These are phyloP conservation scores for Termitomyces sp. DNA, from an alignment of 1,284 basidiomycete genomes.

Conservation along the genomic window DNA sequence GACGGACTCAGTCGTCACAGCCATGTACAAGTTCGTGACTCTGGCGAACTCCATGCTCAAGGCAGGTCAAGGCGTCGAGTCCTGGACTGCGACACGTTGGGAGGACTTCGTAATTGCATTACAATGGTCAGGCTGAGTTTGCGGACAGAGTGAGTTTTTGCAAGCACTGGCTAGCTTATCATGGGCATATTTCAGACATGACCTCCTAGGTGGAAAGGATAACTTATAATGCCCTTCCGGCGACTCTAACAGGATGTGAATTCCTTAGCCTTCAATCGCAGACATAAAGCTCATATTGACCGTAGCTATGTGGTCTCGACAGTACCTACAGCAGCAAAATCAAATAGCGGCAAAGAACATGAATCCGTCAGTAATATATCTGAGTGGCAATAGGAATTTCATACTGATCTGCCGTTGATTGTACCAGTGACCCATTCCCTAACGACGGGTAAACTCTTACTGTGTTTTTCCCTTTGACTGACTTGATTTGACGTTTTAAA, in stretches of 20 bases:
- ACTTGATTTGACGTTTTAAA: conserved; percentile 15
- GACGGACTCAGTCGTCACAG: conserved; percentile 40
- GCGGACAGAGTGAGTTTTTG: conserved; percentile 42
- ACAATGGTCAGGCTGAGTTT: conserved; percentile 57
- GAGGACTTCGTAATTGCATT: conserved; percentile 52
- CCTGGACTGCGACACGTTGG: conserved; percentile 53
- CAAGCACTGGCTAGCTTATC: neutral
- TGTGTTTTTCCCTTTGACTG: neutral
- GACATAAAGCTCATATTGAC: neutral
- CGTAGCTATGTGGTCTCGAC: conserved; percentile 55
- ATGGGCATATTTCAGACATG: neutral
- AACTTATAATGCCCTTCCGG: conserved; percentile 55
- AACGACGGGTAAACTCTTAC: conserved; percentile 39
- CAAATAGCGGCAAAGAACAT: conserved; percentile 56
- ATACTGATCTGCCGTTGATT: neutral
- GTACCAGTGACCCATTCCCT: conserved; percentile 47
- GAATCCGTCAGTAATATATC: conserved; percentile 38
- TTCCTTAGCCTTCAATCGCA: neutral
- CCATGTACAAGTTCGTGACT: conserved; percentile 47
- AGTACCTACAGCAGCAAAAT: conserved; percentile 59
- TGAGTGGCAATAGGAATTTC: neutral
- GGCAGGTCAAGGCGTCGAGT: conserved; percentile 45
- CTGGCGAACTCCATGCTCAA: conserved; percentile 55
- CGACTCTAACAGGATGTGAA: conserved; percentile 46
- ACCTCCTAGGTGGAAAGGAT: conserved; percentile 48